These are phyloP conservation scores for Aspergillus sp. DNA, from an alignment of 2,329 filamentous ascomycete species.

Conservation along the genomic window DNA sequence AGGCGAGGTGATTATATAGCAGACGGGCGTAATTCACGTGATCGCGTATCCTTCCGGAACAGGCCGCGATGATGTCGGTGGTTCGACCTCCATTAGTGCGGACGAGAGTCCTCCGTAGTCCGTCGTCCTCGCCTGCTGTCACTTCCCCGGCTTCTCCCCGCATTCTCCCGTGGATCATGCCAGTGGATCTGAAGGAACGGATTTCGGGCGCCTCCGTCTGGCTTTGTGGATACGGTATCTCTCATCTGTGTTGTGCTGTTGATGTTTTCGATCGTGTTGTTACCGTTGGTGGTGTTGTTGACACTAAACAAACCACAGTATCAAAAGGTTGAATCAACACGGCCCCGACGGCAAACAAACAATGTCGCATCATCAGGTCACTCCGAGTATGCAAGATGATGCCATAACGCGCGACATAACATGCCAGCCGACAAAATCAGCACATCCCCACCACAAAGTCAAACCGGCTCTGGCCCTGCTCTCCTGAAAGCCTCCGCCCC, in stretches of 20 bases:
- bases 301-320: too few species aligned
- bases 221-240: too few species aligned
- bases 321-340: too few species aligned
- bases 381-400: not conserved
- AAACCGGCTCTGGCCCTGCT: slow-evolving; percentile 9
- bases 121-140: not conserved
- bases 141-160: slow-evolving; percentile 3
- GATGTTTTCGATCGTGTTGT: not conserved
- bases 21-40: not conserved
- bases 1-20: not conserved
- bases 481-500: slow-evolving; percentile 20
- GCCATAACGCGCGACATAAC: not conserved
- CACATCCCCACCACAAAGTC: not conserved
- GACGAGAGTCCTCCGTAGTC: slow-evolving; percentile 17
- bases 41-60: not conserved
- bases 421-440: not conserved
- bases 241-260: too few species aligned
- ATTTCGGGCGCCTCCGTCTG: not conserved
- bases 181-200: too few species aligned
- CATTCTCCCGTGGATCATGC: not conserved
- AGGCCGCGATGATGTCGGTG: not conserved
- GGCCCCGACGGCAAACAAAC: not conserved
- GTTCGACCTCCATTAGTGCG: not conserved
- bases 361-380: not conserved
- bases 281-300: too few species aligned